These are phyloP conservation scores for Jatropha podagrica DNA, from an alignment of 441 rosid species.

Conservation along the genomic window DNA sequence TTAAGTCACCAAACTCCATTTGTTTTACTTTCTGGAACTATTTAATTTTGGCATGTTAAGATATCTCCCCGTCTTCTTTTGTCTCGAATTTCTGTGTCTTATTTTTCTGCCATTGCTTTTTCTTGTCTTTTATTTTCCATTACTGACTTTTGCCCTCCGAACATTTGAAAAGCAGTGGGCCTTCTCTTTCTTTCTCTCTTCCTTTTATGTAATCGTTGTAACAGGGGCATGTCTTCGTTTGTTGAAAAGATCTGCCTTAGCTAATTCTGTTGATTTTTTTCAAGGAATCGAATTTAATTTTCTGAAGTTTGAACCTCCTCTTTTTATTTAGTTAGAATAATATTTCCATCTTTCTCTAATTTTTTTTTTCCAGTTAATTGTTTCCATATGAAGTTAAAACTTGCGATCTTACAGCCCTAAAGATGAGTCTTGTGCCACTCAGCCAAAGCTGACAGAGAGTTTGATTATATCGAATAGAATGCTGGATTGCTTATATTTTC, in stretches of 20 bases:
- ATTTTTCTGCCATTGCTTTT: constrained; percentile 7
- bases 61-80: background rate
- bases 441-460: too few species aligned
- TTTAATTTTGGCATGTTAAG: background rate
- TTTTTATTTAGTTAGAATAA: too few species aligned
- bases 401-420: too few species aligned
- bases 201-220: background rate
- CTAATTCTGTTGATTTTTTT: background rate
- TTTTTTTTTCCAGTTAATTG: too few species aligned
- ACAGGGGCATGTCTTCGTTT: background rate
- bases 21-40: background rate
- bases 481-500: too few species aligned
- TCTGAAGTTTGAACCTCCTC: background rate
- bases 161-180: constrained; percentile 20
- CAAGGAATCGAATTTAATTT: background rate
- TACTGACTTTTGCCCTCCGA: background rate
- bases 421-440: too few species aligned
- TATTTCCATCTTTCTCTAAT: too few species aligned
- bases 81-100: constrained; percentile 1
- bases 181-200: constrained; percentile 2
- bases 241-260: background rate
- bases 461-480: too few species aligned
- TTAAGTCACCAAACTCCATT: background rate
- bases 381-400: too few species aligned
- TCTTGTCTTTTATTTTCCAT: constrained; percentile 5